Evolutionary conservation across 352 stramenopile genomes (phyloP).

Genomic region (Phytopythium aichiense): DNA sequence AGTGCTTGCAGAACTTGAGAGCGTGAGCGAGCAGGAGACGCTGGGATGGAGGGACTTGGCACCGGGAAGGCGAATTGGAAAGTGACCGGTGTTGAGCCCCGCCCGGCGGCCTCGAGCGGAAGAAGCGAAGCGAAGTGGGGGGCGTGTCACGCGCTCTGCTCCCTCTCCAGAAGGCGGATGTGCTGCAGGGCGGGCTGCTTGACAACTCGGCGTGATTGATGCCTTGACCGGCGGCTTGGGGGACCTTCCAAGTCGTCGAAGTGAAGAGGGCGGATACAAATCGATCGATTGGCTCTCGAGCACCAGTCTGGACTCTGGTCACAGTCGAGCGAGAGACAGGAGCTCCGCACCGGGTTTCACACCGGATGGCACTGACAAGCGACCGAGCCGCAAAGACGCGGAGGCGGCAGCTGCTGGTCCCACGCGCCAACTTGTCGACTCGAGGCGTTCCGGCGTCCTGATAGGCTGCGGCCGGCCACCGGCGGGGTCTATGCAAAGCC

Average conservation of each 20-base stretch:
- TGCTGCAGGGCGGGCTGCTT: not conserved
- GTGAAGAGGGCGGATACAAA: not conserved
- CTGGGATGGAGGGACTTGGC: not conserved
- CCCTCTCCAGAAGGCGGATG: not conserved
- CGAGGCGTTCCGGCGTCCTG: constrained; percentile 9
- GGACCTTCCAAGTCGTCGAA: not conserved
- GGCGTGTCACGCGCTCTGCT: not conserved
- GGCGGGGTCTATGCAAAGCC: constrained; percentile 2
- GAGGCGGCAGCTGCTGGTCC: not conserved
- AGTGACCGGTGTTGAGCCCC: constrained; percentile 7
- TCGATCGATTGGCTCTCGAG: constrained; percentile 2
- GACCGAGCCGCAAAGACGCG: constrained; percentile 2
- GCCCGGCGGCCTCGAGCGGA: not conserved
- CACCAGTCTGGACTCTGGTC: not conserved
- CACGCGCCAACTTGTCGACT: constrained; percentile 5
- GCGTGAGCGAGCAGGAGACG: no score
- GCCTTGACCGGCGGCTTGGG: not conserved
- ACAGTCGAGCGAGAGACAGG: not conserved
- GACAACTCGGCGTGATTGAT: not conserved
- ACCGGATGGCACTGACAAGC: not conserved
- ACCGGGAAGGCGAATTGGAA: not conserved
- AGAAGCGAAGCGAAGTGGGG: not conserved
- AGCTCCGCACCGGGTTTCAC: not conserved
- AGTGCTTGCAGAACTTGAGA: no score
- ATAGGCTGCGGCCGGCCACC: not conserved